Evolutionary conservation across 331 rosid species (phyloP).

Genomic region (Prunus yedoensis): DNA sequence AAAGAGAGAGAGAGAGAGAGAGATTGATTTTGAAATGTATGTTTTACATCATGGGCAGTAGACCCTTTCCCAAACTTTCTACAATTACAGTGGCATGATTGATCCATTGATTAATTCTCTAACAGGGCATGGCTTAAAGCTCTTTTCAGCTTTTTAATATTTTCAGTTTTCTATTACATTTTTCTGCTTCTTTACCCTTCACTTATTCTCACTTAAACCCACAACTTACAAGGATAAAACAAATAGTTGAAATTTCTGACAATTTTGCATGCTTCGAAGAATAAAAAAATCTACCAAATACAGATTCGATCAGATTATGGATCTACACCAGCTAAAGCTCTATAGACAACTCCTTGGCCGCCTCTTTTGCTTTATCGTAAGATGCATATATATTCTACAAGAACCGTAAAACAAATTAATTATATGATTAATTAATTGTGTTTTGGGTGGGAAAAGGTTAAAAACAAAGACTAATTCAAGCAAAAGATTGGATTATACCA

Average conservation of each 20-base stretch:
- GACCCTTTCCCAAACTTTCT: conserved; percentile 41
- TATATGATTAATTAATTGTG: neutral
- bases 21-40: conserved; percentile 25
- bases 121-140: conserved; percentile 49
- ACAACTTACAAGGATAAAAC: conserved; percentile 1
- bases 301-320: conserved; percentile 30
- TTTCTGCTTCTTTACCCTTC: conserved; percentile 25
- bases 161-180: conserved; percentile 1
- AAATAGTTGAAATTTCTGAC: conserved; percentile 54
- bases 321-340: conserved; percentile 24
- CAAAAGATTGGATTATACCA: conserved; percentile 12
- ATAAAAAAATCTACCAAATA: conserved; percentile 12
- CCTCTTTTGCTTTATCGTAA: conserved; percentile 9
- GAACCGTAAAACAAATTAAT: neutral
- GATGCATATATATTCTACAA: neutral
- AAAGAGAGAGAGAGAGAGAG: conserved; percentile 7
- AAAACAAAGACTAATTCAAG: conserved; percentile 6
- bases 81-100: conserved; percentile 67
- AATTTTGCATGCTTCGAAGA: conserved; percentile 54
- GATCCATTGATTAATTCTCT: conserved; percentile 56
- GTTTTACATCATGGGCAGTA: conserved; percentile 33
- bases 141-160: conserved; percentile 12
- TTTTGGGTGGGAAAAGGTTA: neutral
- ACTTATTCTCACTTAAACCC: conserved; percentile 34
- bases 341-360: neutral